Evolutionary conservation across 306 rosid species (phyloP).

Genomic region (Acacia crassicarpa): DNA sequence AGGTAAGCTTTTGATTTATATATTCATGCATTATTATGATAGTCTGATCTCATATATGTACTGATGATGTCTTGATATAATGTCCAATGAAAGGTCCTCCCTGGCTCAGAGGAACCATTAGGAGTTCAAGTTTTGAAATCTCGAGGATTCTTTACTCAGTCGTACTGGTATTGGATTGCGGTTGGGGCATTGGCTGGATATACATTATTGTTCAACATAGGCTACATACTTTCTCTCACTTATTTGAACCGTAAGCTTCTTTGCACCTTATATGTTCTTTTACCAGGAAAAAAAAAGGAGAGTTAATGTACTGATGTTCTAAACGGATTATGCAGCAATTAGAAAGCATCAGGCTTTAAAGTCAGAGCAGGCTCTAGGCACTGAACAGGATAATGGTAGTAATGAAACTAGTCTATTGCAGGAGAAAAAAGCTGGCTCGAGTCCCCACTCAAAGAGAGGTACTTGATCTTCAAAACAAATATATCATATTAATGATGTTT

Average conservation of each 20-base stretch:
- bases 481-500: background rate
- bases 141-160: constrained; percentile 46
- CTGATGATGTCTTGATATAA: constrained; percentile 3
- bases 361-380: constrained; percentile 39
- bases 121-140: constrained; percentile 47
- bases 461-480: background rate
- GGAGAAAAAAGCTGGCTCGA: constrained; percentile 10
- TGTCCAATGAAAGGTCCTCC: constrained; percentile 39
- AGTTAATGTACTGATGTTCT: background rate
- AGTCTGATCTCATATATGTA: constrained; percentile 8
- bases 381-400: constrained; percentile 23
- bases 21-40: background rate
- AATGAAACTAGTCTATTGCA: constrained; percentile 20
- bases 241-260: constrained; percentile 50
- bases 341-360: constrained; percentile 35
- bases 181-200: constrained; percentile 22
- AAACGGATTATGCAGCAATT: constrained; percentile 33
- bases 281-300: background rate
- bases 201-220: constrained; percentile 7
- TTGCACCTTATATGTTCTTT: constrained; percentile 6
- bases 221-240: constrained; percentile 40
- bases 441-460: constrained; percentile 42
- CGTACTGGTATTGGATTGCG: constrained; percentile 20
- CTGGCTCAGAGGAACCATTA: constrained; percentile 37
- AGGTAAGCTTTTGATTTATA: constrained; percentile 30